Percentiles rank a stretch among this genome's conserved stretches.
These are phyloP conservation scores for Arthrobotrys sphaeroides DNA, from an alignment of 2,329 filamentous ascomycete genomes.

Conservation along the genomic window DNA sequence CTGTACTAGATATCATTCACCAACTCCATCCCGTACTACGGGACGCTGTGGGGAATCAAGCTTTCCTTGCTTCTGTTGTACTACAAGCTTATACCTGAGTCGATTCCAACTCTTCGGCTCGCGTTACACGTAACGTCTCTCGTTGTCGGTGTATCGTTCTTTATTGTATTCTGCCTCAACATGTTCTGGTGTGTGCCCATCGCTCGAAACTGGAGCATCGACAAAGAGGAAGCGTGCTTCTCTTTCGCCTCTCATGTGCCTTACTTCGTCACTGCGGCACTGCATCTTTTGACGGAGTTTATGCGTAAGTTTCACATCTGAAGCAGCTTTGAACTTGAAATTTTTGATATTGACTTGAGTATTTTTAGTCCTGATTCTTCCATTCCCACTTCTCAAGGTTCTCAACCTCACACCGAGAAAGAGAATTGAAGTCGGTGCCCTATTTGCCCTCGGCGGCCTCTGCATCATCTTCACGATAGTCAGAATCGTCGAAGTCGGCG, in stretches of 20 bases:
- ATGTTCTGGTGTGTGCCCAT: constrained; percentile 52
- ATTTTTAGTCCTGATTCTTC: constrained; percentile 31
- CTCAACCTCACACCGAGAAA: constrained; percentile 49
- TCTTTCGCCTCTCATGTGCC: constrained; percentile 23
- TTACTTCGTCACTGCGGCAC: constrained; percentile 43
- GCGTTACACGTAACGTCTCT: constrained; percentile 43
- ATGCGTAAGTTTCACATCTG: constrained; percentile 46
- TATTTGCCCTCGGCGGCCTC: constrained; percentile 49
- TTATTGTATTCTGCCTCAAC: constrained; percentile 41
- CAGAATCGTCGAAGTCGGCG: constrained; percentile 35
- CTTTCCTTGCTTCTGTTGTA: constrained; percentile 50
- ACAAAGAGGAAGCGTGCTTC: constrained; percentile 39
- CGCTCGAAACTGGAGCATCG: constrained; percentile 43
- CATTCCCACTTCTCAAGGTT: constrained; percentile 49
- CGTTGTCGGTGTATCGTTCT: constrained; percentile 34
- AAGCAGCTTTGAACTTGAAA: too few species aligned
- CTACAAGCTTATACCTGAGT: constrained; percentile 52
- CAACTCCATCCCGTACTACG: constrained; percentile 46
- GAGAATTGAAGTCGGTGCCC: constrained; percentile 41
- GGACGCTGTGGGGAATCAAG: constrained; percentile 46
- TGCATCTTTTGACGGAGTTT: constrained; percentile 46
- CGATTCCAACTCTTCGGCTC: constrained; percentile 46
- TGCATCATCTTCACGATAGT: constrained; percentile 45
- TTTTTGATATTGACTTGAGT: neutral
- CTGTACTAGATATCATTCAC: constrained; percentile 39